phyloP scores from a whole-genome alignment of 805 yeast genomes.

The Komagataella kurtzmanii region DNA sequence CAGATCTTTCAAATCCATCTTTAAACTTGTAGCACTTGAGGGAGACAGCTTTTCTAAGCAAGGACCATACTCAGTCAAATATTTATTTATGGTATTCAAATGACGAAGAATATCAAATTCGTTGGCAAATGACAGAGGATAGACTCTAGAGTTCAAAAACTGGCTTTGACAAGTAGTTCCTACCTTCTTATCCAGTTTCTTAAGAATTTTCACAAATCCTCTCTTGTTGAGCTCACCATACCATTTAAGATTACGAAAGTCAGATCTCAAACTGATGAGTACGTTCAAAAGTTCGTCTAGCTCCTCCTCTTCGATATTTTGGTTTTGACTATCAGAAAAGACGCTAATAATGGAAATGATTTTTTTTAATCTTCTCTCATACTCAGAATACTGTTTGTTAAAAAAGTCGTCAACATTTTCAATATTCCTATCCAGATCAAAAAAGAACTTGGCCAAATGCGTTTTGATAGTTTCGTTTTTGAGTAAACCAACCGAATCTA shows the following conservation, averaged over 20 bases:
- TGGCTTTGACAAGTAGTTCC: constrained; percentile 43
- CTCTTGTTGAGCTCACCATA: constrained; percentile 85
- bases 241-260: constrained; percentile 81
- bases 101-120: constrained; percentile 44
- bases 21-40: constrained; percentile 1
- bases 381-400: constrained; percentile 60
- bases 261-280: constrained; percentile 61
- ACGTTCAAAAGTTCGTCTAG: constrained; percentile 53
- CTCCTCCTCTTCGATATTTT: constrained; percentile 32
- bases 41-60: constrained; percentile 9
- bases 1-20: constrained; percentile 1
- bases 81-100: constrained; percentile 36
- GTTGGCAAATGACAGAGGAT: constrained; percentile 67
- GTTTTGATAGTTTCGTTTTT: constrained; percentile 28
- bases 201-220: constrained; percentile 79
- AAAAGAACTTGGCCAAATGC: constrained; percentile 55
- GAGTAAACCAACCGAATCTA: constrained; percentile 16
- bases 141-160: constrained; percentile 54
- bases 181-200: constrained; percentile 78
- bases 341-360: constrained; percentile 23
- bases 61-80: constrained; percentile 39
- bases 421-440: constrained; percentile 64
- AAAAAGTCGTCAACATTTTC: constrained; percentile 75
- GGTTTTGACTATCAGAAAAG: constrained; percentile 10
- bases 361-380: constrained; percentile 51